These are phyloP conservation scores for Psilocybe azurescens DNA, from an alignment of 768 basidiomycete genomes.

Conservation along the genomic window DNA sequence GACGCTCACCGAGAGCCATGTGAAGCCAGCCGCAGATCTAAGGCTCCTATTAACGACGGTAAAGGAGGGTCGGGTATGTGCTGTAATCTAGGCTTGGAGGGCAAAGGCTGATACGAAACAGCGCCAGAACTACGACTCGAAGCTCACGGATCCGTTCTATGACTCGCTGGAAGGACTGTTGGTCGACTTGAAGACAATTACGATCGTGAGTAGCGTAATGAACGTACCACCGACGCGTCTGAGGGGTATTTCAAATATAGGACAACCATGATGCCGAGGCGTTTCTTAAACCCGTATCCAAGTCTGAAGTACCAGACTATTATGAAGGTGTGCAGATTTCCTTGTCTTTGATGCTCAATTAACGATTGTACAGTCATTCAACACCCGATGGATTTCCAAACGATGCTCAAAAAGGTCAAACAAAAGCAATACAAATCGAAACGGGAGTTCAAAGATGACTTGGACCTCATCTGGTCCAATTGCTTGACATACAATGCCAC, in stretches of 20 bases:
- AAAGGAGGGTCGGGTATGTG: constrained; percentile 86
- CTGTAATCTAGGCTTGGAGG: constrained; percentile 19
- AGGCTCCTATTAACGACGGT: constrained; percentile 83
- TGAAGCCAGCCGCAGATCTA: constrained; percentile 76
- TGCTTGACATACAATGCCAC: constrained; percentile 92
- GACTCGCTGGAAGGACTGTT: constrained; percentile 92
- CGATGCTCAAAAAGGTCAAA: constrained; percentile 94
- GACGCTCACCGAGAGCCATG: constrained; percentile 81
- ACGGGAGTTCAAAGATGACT: constrained; percentile 89
- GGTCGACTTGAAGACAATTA: constrained; percentile 80
- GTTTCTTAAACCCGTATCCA: constrained; percentile 93
- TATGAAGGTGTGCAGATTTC: constrained; percentile 69
- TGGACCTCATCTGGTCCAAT: constrained; percentile 97
- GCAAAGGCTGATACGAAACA: constrained; percentile 24
- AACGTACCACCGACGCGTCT: constrained; percentile 27
- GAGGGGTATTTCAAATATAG: constrained; percentile 40
- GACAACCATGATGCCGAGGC: constrained; percentile 92
- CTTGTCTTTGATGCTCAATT: background rate
- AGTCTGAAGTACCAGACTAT: constrained; percentile 91
- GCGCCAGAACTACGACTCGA: constrained; percentile 61
- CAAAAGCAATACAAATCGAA: constrained; percentile 92
- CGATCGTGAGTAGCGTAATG: constrained; percentile 53
- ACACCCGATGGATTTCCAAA: constrained; percentile 94
- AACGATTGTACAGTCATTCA: constrained; percentile 71
- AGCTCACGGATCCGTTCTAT: constrained; percentile 88